phyloP scores from a whole-genome alignment of 352 stramenopile species.

The Peronospora destructor region DNA sequence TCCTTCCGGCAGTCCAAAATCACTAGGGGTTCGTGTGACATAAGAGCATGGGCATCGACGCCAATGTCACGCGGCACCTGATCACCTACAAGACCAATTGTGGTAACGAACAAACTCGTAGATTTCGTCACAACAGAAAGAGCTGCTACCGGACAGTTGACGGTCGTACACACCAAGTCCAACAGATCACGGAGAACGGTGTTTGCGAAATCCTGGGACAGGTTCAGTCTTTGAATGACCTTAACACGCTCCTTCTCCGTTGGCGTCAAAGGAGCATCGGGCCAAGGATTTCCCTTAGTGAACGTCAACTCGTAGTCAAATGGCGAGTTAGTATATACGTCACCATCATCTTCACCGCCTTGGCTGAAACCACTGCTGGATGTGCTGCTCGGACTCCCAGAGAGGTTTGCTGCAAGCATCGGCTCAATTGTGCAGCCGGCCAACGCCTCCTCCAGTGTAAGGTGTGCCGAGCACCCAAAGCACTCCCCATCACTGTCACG shows the following conservation, averaged over 20 bases:
- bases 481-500: conserved; percentile 29
- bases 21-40: conserved; percentile 63
- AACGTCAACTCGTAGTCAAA: conserved; percentile 70
- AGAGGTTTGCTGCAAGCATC: conserved; percentile 19
- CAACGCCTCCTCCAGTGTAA: conserved; percentile 34
- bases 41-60: conserved; percentile 68
- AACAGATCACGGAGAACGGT: conserved; percentile 65
- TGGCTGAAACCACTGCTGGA: conserved; percentile 32
- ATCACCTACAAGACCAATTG: conserved; percentile 64
- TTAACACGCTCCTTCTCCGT: conserved; percentile 51
- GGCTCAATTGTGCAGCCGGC: conserved; percentile 40
- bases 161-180: conserved; percentile 58
- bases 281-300: conserved; percentile 67
- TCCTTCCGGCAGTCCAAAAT: conserved; percentile 72
- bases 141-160: conserved; percentile 62
- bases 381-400: conserved; percentile 27
- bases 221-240: conserved; percentile 57
- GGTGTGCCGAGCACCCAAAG: conserved; percentile 29
- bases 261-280: conserved; percentile 52
- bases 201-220: conserved; percentile 74
- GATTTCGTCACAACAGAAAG: conserved; percentile 63
- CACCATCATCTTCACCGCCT: conserved; percentile 43
- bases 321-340: conserved; percentile 45
- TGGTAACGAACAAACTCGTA: conserved; percentile 71
- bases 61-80: conserved; percentile 72